phyloP scores from a whole-genome alignment of 805 yeast genomes.

The Myxozyma geophila region DNA sequence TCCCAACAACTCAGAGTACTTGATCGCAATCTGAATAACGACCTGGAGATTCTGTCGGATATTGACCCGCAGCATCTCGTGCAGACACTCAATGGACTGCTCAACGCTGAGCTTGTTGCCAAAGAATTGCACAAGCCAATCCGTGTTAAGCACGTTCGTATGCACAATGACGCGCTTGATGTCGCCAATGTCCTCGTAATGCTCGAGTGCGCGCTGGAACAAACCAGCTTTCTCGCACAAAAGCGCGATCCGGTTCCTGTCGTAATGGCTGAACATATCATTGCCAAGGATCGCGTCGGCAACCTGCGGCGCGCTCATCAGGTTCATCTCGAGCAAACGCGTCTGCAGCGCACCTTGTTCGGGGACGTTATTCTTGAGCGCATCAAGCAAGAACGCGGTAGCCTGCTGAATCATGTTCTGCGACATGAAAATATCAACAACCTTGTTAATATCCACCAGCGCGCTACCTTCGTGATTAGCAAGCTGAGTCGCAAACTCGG shows the following conservation, averaged over 20 bases:
- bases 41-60: slow-evolving; percentile 87
- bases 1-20: slow-evolving; percentile 92
- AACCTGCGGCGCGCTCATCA: slow-evolving; percentile 97
- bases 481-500: slow-evolving; percentile 91
- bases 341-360: slow-evolving; percentile 97
- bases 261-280: slow-evolving; percentile 93
- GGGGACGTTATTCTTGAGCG: slow-evolving; percentile 89
- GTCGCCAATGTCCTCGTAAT: slow-evolving; percentile 91
- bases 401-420: slow-evolving; percentile 97
- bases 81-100: slow-evolving; percentile 84
- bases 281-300: slow-evolving; percentile 98
- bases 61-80: slow-evolving; percentile 79
- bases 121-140: slow-evolving; percentile 91
- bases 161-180: slow-evolving; percentile 93
- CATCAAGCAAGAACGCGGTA: slow-evolving; percentile 94
- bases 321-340: slow-evolving; percentile 86
- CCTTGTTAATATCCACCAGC: slow-evolving; percentile 75
- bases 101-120: slow-evolving; percentile 88
- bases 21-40: slow-evolving; percentile 94
- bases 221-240: slow-evolving; percentile 96
- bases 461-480: slow-evolving; percentile 64
- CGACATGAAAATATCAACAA: slow-evolving; percentile 91
- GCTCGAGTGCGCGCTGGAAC: slow-evolving; percentile 93
- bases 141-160: slow-evolving; percentile 81
- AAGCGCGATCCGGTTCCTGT: slow-evolving; percentile 87